Evolutionary conservation across 176 grass and related monocot species (phyloP).

Genomic region (Carex kokanica): DNA sequence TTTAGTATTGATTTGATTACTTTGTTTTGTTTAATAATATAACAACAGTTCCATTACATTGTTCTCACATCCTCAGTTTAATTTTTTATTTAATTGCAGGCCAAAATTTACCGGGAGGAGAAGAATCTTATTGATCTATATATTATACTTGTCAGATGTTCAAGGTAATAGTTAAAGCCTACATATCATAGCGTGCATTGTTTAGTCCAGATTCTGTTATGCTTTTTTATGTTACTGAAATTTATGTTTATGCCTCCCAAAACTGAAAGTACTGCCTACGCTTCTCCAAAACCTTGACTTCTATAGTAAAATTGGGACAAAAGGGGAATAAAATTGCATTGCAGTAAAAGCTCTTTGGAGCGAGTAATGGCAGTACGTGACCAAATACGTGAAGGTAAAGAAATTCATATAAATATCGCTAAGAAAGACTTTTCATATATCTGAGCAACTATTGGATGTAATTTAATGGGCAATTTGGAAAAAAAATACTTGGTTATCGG

Average conservation of each 20-base stretch:
- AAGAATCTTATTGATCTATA: conserved; percentile 89
- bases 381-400: background rate
- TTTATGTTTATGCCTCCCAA: background rate
- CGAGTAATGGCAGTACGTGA: background rate
- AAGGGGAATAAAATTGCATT: background rate
- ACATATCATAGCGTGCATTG: background rate
- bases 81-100: conserved; percentile 42
- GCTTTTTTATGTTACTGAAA: background rate
- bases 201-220: background rate
- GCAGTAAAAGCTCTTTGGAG: background rate
- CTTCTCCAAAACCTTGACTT: background rate
- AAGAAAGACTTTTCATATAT: background rate
- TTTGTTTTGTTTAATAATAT: background rate
- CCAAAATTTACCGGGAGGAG: conserved; percentile 90
- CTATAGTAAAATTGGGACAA: background rate
- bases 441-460: background rate
- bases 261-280: background rate
- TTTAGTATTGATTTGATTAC: background rate
- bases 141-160: conserved; percentile 88
- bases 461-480: background rate
- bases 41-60: background rate
- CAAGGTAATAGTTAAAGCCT: conserved; percentile 43
- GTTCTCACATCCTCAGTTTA: background rate
- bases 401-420: background rate
- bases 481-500: background rate